Evolutionary conservation across 1,284 basidiomycete species (phyloP), one percentile per base, ranked within the genome.

Genomic region (Irpex sp.): DNA sequence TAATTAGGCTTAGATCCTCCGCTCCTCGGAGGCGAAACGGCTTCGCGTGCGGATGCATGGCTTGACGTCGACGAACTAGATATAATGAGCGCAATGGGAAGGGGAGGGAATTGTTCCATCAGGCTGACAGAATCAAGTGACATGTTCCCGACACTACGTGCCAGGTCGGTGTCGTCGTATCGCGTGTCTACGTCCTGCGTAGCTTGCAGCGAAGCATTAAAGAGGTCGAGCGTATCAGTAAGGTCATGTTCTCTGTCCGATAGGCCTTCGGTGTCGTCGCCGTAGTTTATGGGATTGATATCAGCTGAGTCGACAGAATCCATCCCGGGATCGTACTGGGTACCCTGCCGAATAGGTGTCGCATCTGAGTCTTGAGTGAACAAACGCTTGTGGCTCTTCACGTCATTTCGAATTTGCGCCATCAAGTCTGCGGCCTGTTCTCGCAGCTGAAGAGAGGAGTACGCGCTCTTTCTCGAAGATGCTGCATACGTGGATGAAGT

Each of bases 331-430:
- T 56, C 31, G 31, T 31, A 31, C 11, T 8, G 21, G 1, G 26
- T 11, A 7, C 54, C 54, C 13, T 37, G 21, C 8, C 34, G 26
- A 36, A 64, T 11, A 6, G 80, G 81, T 31, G 84, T 84, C 37
- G 78, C 66, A 21, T 88, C 87, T 0, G 84, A 87, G 54, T 56
- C 54, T 34, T 15, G 31, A 36, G 54, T 90, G 69, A 89, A 87
- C 1, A 89, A 67, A 17, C 89, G 86, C 72, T 89, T 91, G 51
- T 84, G 81, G 7, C 84, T 82, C 69, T 85, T 87, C 80, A 92
- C 84, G 67, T 92, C 89, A 62, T 80, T 81, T 74, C 90, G 89
- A 66, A 94, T 93, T 66, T 92, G 90, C 15, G 88, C 89, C 90
- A 96, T 93, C 56, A 95, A 77, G 47, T 82, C 85, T 9, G 85